Conservation (phyloP, 495 filamentous ascomycete genomes). For the Neurospora tetraspora region DNA sequence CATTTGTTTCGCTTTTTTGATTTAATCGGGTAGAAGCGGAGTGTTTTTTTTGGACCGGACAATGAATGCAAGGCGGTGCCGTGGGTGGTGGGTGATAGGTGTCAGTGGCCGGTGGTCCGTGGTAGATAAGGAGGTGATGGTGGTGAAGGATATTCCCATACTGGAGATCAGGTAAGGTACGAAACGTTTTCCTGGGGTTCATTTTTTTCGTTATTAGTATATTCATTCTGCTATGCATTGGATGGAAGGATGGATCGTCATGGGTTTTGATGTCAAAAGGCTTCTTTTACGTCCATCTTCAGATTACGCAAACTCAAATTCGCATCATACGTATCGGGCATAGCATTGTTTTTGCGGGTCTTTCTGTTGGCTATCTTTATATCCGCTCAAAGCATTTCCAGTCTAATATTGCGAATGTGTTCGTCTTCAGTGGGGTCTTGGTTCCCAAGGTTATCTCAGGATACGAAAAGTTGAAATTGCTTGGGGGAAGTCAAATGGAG, state of each 20-base stretch:
- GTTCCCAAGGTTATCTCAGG: not conserved
- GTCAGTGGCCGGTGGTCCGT: not conserved
- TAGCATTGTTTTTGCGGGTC: not conserved
- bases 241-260: not conserved
- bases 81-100: not conserved
- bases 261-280: not conserved
- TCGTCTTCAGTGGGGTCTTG: not conserved
- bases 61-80: not conserved
- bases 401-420: not conserved
- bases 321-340: not conserved
- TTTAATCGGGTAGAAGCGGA: not conserved
- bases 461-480: not conserved
- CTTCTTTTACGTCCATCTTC: not conserved
- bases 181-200: not conserved
- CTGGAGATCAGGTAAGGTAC: not conserved
- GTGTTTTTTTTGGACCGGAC: not conserved
- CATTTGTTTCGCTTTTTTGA: not conserved
- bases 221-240: not conserved
- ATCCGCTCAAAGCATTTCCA: not conserved
- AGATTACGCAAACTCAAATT: not conserved
- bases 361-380: not conserved
- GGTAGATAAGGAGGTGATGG: not conserved
- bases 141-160: not conserved
- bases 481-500: not conserved
- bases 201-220: not conserved